Percentiles rank a stretch among this genome's conserved stretches.
Conservation (phyloP, 371 early-diverging fungal species). For the Basidiobolus meristosporus region DNA sequence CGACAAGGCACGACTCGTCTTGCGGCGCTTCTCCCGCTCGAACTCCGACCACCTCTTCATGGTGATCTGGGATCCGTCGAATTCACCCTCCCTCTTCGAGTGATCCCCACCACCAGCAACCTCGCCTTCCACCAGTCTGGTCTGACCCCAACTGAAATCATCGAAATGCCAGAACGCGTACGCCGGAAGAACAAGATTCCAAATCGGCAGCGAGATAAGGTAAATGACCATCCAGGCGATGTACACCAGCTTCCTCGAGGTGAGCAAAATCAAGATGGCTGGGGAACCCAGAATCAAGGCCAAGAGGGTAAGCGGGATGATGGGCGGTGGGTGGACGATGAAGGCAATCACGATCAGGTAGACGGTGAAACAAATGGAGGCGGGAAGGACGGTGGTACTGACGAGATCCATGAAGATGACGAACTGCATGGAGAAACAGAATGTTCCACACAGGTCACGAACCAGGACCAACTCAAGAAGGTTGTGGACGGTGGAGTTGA, state of each 20-base stretch:
- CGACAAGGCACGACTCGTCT: too few species aligned
- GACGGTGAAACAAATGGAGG: slow-evolving; percentile 84
- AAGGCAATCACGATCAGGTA: slow-evolving; percentile 54
- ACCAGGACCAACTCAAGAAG: slow-evolving; percentile 88
- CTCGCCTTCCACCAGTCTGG: slow-evolving; percentile 69
- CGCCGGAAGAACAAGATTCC: slow-evolving; percentile 92
- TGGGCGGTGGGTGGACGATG: slow-evolving; percentile 28
- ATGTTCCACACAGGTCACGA: slow-evolving; percentile 92
- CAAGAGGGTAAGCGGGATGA: slow-evolving; percentile 60
- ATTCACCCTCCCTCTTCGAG: slow-evolving; percentile 32
- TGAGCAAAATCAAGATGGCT: slow-evolving; percentile 80
- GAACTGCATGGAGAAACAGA: slow-evolving; percentile 99
- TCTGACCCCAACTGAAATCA: slow-evolving; percentile 98
- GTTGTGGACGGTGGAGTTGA: slow-evolving; percentile 98
- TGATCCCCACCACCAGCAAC: slow-evolving; percentile 15
- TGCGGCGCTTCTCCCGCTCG: slow-evolving; percentile 14
- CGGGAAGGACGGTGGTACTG: slow-evolving; percentile 94
- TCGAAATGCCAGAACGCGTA: slow-evolving; percentile 99
- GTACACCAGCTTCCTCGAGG: slow-evolving; percentile 77
- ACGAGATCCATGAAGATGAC: slow-evolving; percentile 94
- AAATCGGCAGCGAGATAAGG: slow-evolving; percentile 84
- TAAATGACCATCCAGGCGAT: slow-evolving; percentile 94
- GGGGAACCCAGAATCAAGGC: slow-evolving; percentile 81
- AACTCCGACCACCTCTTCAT: slow-evolving; percentile 58
- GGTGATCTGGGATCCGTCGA: slow-evolving; percentile 33